Evolutionary conservation across 805 yeast species (phyloP).

Genomic region (Citeromyces nyonsensis): DNA sequence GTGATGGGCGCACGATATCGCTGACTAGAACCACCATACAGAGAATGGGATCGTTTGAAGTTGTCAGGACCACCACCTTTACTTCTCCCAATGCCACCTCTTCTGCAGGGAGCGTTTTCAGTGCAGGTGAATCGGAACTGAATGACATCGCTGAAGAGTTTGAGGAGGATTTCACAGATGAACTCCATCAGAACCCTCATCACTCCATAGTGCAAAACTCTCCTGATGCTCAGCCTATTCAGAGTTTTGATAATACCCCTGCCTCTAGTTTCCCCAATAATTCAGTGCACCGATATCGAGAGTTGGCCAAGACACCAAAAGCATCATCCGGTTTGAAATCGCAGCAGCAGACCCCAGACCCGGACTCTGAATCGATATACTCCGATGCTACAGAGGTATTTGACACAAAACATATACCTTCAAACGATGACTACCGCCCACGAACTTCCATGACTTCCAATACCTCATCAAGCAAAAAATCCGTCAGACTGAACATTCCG

Average conservation of each 20-base stretch:
- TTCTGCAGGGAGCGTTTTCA: conserved; percentile 11
- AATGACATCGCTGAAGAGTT: conserved; percentile 14
- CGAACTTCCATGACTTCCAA: neutral
- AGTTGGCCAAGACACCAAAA: neutral
- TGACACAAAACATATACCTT: neutral
- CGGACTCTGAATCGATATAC: neutral
- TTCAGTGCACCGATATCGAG: neutral
- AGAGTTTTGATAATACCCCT: too few species aligned
- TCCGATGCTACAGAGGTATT: neutral
- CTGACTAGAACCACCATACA: conserved; percentile 38
- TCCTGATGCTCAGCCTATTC: neutral
- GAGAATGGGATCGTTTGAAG: conserved; percentile 29
- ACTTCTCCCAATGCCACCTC: conserved; percentile 14
- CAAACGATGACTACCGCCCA: neutral
- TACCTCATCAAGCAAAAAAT: neutral
- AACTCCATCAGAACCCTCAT: neutral
- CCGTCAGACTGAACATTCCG: neutral
- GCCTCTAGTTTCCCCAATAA: too few species aligned
- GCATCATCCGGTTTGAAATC: neutral
- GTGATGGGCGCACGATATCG: conserved; percentile 35
- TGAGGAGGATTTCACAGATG: conserved; percentile 7
- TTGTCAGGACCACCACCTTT: conserved; percentile 28
- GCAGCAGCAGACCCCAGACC: neutral
- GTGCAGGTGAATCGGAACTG: conserved; percentile 10
- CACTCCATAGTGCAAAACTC: too few species aligned